Conservation (phyloP, 108 stramenopile genomes). For the Nannochloropsis gaditana region DNA sequence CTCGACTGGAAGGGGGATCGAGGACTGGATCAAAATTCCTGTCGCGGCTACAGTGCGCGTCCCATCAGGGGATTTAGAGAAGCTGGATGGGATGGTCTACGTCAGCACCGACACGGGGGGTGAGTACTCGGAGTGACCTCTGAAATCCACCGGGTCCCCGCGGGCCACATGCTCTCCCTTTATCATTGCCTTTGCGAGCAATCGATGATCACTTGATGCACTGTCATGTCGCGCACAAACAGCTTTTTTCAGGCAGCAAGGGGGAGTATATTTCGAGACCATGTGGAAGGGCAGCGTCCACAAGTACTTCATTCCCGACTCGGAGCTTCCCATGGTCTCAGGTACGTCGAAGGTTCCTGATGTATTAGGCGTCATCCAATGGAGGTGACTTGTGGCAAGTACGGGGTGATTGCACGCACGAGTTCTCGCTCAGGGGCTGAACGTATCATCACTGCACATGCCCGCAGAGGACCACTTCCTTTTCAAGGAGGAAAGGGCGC, state of each 20-base stretch:
- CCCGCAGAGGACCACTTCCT: background rate
- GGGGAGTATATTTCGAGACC: background rate
- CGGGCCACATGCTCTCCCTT: background rate
- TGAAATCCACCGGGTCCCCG: too few species aligned
- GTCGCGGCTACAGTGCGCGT: background rate
- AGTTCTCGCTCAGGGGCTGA: background rate
- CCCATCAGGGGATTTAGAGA: background rate
- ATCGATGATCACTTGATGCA: background rate
- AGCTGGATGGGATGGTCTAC: background rate
- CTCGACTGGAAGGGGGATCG: background rate
- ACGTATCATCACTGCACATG: background rate
- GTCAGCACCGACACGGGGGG: background rate
- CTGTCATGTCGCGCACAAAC: background rate
- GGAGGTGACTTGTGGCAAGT: too few species aligned
- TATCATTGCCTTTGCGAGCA: background rate
- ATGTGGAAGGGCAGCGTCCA: background rate
- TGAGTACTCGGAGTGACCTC: background rate
- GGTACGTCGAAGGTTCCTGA: background rate
- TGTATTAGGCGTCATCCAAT: too few species aligned
- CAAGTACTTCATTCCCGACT: background rate
- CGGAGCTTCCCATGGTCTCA: conserved; percentile 13
- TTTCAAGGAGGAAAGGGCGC: conserved; percentile 11
- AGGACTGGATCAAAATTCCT: background rate
- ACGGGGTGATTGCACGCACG: background rate
- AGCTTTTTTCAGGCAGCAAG: background rate